phyloP scores from a whole-genome alignment of 768 basidiomycete species.

The Leccinum subgranulosum region DNA sequence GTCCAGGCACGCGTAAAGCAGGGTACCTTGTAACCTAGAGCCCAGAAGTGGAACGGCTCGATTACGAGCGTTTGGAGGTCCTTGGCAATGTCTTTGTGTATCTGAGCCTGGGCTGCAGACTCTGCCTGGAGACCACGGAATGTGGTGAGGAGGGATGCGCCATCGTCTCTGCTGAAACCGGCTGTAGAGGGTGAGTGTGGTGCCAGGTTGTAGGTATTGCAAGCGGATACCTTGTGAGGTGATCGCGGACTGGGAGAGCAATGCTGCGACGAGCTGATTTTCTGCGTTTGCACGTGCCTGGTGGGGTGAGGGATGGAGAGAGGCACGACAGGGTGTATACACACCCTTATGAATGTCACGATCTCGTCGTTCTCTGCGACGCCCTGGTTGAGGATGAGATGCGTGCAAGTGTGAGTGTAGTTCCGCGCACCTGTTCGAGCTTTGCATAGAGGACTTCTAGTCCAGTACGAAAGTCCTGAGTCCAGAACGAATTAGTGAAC shows the following conservation, averaged over 20 bases:
- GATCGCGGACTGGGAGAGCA: conserved; percentile 50
- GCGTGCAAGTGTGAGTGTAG: background rate
- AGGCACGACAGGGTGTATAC: conserved; percentile 19
- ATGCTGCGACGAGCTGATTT: conserved; percentile 54
- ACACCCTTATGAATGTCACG: conserved; percentile 75
- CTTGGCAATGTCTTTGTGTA: conserved; percentile 66
- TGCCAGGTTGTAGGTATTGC: background rate
- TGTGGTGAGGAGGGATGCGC: conserved; percentile 75
- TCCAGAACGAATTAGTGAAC: conserved; percentile 94
- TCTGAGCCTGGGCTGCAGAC: conserved; percentile 66
- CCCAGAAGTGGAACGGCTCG: conserved; percentile 82
- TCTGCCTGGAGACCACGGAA: conserved; percentile 81
- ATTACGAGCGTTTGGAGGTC: conserved; percentile 76
- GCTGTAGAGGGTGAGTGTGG: conserved; percentile 37
- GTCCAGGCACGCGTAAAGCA: conserved; percentile 3
- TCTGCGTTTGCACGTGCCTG: conserved; percentile 77
- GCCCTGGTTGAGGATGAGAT: conserved; percentile 48
- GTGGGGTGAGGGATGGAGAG: conserved; percentile 3
- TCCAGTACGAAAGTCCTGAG: conserved; percentile 83
- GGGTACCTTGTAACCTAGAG: conserved; percentile 62
- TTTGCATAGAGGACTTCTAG: conserved; percentile 74
- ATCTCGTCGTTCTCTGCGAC: conserved; percentile 82
- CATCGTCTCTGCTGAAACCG: conserved; percentile 79
- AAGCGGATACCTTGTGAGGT: conserved; percentile 45
- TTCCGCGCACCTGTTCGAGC: conserved; percentile 65